phyloP scores from a whole-genome alignment of 2,329 filamentous ascomycete species.

The Remersonia thermophila region DNA sequence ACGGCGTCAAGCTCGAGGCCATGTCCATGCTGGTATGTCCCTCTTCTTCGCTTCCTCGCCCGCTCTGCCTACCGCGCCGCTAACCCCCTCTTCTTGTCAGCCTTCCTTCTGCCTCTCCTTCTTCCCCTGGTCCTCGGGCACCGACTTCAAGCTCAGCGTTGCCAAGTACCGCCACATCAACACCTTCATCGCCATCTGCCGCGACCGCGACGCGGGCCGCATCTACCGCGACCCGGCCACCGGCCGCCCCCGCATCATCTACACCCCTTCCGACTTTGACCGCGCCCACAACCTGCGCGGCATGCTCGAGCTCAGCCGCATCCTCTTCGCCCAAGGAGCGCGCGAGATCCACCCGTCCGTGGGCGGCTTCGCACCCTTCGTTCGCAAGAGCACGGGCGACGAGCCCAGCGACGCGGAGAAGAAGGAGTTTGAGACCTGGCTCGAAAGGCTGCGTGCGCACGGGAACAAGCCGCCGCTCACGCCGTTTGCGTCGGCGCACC shows the following conservation, averaged over 20 bases:
- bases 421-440: conserved; percentile 47
- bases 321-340: conserved; percentile 68
- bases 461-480: conserved; percentile 39
- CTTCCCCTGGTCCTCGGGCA: conserved; percentile 53
- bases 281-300: conserved; percentile 60
- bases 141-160: conserved; percentile 60
- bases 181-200: conserved; percentile 59
- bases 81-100: conserved; percentile 22
- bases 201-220: conserved; percentile 63
- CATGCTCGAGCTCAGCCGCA: conserved; percentile 57
- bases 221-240: conserved; percentile 61
- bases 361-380: conserved; percentile 51
- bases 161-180: conserved; percentile 58
- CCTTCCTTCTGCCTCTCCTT: conserved; percentile 52
- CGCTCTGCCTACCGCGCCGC: too few species aligned
- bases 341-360: conserved; percentile 62
- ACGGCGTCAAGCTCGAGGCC: conserved; percentile 72
- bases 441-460: conserved; percentile 35
- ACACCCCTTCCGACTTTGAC: conserved; percentile 61
- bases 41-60: background rate
- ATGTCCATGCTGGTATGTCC: conserved; percentile 46
- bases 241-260: conserved; percentile 54
- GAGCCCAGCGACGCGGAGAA: conserved; percentile 7
- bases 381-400: conserved; percentile 19
- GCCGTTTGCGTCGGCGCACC: conserved; percentile 59